Conservation (phyloP, 768 basidiomycete genomes). For the Cystobasidium tubakii region DNA sequence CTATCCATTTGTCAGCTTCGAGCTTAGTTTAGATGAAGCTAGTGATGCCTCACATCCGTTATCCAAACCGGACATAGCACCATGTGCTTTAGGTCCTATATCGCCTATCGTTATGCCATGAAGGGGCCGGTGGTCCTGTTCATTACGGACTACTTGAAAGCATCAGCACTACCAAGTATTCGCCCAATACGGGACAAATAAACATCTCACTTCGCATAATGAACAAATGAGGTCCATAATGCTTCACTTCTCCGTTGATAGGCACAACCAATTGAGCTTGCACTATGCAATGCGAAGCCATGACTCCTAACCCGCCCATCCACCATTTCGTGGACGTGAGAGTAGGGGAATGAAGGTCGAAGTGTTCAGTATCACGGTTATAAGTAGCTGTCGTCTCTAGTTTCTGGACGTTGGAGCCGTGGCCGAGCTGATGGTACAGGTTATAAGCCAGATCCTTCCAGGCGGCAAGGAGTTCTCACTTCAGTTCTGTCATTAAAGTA, state of each 20-base stretch:
- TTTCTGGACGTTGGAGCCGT: constrained; percentile 62
- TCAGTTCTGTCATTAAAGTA: neutral
- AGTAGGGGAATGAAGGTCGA: constrained; percentile 68
- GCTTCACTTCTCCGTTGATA: constrained; percentile 51
- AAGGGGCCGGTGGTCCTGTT: constrained; percentile 58
- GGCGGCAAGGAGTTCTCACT: neutral
- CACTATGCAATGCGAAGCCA: constrained; percentile 65
- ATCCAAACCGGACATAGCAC: constrained; percentile 56
- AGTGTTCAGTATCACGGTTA: constrained; percentile 60
- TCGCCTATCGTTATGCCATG: constrained; percentile 64
- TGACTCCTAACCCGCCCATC: constrained; percentile 66
- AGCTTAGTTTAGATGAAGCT: no score
- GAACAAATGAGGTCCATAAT: constrained; percentile 67
- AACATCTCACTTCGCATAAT: constrained; percentile 54
- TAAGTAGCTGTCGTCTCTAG: constrained; percentile 71
- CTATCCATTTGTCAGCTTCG: neutral
- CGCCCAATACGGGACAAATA: neutral
- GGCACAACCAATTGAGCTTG: constrained; percentile 67
- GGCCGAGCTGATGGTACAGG: constrained; percentile 50
- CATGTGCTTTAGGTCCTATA: constrained; percentile 62
- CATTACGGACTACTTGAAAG: constrained; percentile 53
- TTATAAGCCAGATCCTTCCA: neutral
- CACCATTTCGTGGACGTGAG: constrained; percentile 73
- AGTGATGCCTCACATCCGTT: constrained; percentile 68
- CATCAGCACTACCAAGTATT: no score